Conservation (phyloP, 768 basidiomycete species). For the Paxillus involutus region DNA sequence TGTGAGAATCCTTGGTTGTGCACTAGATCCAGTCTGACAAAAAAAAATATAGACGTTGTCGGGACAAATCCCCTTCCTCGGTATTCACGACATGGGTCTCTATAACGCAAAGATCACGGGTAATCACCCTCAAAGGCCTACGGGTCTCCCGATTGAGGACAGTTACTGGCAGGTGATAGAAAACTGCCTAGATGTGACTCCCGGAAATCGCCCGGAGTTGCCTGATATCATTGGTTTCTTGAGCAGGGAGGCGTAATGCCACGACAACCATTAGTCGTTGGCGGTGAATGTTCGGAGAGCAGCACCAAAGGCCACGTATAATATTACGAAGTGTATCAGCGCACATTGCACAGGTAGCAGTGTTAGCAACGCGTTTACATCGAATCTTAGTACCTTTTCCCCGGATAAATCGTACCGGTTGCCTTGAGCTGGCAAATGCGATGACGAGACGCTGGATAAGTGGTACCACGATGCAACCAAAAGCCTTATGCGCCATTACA, state of each 20-base stretch:
- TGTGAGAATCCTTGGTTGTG: background rate
- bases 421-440: too few species aligned
- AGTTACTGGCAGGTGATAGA: conserved; percentile 4
- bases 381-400: too few species aligned
- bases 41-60: background rate
- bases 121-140: background rate
- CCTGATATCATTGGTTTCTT: background rate
- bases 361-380: too few species aligned
- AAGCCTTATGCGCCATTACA: too few species aligned
- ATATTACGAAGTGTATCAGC: too few species aligned
- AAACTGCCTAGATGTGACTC: conserved; percentile 4
- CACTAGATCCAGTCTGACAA: background rate
- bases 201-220: background rate
- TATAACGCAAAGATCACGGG: background rate
- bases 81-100: background rate
- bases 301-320: too few species aligned
- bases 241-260: background rate
- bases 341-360: too few species aligned
- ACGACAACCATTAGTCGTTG: too few species aligned
- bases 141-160: background rate
- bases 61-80: conserved; percentile 3
- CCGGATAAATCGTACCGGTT: too few species aligned
- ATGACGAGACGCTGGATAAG: too few species aligned
- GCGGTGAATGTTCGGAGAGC: too few species aligned
- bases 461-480: too few species aligned